Base-by-base conservation (phyloP, 2,329 filamentous ascomycete genomes). In the Dothidotthia symphoricarpi region DNA sequence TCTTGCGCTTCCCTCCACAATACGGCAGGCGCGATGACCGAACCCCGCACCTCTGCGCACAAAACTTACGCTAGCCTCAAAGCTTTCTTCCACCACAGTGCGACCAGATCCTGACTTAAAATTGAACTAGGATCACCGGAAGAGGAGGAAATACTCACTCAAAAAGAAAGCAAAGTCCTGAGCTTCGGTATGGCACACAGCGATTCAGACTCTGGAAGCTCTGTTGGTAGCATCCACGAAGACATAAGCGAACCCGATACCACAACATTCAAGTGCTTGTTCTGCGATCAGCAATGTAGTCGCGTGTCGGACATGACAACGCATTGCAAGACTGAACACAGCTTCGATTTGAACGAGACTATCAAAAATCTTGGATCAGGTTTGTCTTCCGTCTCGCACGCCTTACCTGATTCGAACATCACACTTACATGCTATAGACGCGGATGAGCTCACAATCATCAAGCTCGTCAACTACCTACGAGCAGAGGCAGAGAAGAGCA, bases 391-490 rank as follows among this genome's bases (percentile, higher is more conserved):
- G 13, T 11, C 13, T 24, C 12, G 30, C 10, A 29, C 42, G 39
- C 49, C 24, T 40, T 51, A 34, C 55, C 50, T 32, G 9, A 46
- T 55, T 36, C 15, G 45, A 43, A 34, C 15, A 39, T 31, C 16
- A 44, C 29, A 55, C 44, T 55, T 43, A 61, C 36, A 29, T 33
- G 28, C 16, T 11, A 7, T 31, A 65, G 61, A 53, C 29, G 50
- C 54, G n/a, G 60, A 63, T 27, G 62, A 66, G 28, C 42, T 64
- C 9, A 53, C 47, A 8, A 49, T 62, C 17, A 63, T 64, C 38
- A 66, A 64, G 36, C 40, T 66, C 28, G 48, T 77, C 45, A 78
- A 78, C 51, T 77, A 70, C 47, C 63, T 77, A 14, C 69, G 75
- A 16, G 51, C 61, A 28, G 63, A 71, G 35, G 66, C 66, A 14